Conservation (phyloP, 1,284 basidiomycete genomes). For the Grifola frondosa region DNA sequence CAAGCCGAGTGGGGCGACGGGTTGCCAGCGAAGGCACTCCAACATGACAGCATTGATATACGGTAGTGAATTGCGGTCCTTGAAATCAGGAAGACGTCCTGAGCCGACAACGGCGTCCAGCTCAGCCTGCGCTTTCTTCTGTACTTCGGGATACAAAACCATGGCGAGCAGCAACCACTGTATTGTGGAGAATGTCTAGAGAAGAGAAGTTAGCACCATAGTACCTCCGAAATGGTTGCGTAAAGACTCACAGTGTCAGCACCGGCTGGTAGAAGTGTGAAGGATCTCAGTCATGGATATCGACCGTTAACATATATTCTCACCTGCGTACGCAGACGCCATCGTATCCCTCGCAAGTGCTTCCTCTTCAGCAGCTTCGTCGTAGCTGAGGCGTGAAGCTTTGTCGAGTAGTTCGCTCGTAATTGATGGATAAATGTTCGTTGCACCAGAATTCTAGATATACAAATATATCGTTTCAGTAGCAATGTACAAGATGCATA, state of each 20-base stretch:
- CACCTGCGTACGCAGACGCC: slow-evolving; percentile 1
- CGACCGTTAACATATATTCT: not conserved
- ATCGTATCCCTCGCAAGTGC: not conserved
- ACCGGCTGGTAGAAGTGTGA: not conserved
- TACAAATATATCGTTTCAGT: not conserved
- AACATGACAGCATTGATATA: slow-evolving; percentile 32
- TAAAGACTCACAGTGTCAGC: slow-evolving; percentile 1
- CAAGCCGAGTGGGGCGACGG: slow-evolving; percentile 13
- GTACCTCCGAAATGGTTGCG: not conserved
- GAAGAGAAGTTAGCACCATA: not conserved
- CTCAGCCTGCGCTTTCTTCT: slow-evolving; percentile 30
- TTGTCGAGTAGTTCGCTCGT: not conserved
- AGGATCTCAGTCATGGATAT: not conserved
- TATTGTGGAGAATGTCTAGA: slow-evolving; percentile 7
- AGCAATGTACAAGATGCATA: not conserved
- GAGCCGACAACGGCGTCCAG: slow-evolving; percentile 29
- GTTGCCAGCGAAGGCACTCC: slow-evolving; percentile 33
- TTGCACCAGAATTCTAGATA: not conserved
- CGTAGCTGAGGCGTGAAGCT: not conserved
- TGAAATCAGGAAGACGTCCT: slow-evolving; percentile 29
- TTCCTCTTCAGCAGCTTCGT: not conserved
- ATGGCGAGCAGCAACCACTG: slow-evolving; percentile 28
- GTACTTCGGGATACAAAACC: slow-evolving; percentile 28
- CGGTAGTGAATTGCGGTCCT: slow-evolving; percentile 26
- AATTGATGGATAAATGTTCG: not conserved